Evolutionary conservation across 495 filamentous ascomycete genomes (phyloP).

Genomic region (Melanomma pulvis-pyrius): DNA sequence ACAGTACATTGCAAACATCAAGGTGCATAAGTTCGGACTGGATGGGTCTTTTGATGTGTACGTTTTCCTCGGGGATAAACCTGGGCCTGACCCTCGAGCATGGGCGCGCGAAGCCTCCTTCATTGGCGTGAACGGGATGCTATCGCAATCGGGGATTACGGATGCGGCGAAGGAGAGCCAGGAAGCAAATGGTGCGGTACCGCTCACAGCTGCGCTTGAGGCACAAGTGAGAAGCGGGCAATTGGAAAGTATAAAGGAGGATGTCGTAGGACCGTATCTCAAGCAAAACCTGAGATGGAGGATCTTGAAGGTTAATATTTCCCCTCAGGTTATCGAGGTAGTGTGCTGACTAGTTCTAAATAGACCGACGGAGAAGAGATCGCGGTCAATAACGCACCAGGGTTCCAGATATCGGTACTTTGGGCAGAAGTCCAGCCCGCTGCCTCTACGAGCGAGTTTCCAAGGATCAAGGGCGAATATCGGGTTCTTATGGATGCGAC

Average conservation of each 20-base stretch:
- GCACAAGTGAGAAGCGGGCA: constrained; percentile 46
- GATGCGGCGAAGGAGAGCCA: constrained; percentile 24
- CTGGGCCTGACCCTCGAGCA: constrained; percentile 41
- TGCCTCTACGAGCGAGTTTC: constrained; percentile 24
- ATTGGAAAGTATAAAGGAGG: constrained; percentile 48
- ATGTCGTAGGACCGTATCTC: constrained; percentile 52
- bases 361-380: constrained; percentile 44
- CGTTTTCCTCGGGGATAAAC: constrained; percentile 60
- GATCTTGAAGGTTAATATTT: constrained; percentile 39
- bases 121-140: constrained; percentile 58
- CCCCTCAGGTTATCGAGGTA: background rate
- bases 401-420: constrained; percentile 44
- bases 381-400: constrained; percentile 38
- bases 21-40: constrained; percentile 59
- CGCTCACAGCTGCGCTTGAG: constrained; percentile 58
- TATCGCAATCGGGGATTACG: background rate
- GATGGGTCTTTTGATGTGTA: constrained; percentile 59
- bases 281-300: constrained; percentile 49
- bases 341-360: background rate
- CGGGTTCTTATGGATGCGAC: constrained; percentile 15
- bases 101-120: constrained; percentile 53
- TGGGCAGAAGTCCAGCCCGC: constrained; percentile 38
- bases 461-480: constrained; percentile 17
- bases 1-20: constrained; percentile 66
- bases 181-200: constrained; percentile 57